Conservation (phyloP, 2,329 filamentous ascomycete genomes). For the Monilinia vaccinii-corymbosi region DNA sequence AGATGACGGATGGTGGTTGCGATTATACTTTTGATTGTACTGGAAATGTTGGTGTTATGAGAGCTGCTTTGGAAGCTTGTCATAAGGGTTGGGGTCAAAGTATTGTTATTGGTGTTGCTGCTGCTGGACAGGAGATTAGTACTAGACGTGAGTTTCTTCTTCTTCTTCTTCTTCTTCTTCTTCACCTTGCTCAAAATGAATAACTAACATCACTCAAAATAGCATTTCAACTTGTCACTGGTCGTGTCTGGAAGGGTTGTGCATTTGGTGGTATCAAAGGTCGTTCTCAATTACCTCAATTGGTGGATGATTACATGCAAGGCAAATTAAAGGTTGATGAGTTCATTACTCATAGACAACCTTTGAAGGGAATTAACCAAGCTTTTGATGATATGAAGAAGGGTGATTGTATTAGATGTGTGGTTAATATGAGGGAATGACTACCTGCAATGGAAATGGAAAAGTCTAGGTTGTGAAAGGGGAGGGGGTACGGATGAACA, state of each 20-base stretch:
- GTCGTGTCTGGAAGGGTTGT: slow-evolving; percentile 95
- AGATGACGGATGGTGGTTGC: slow-evolving; percentile 96
- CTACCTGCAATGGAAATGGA: background rate
- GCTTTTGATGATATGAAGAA: slow-evolving; percentile 93
- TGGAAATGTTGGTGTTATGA: slow-evolving; percentile 92
- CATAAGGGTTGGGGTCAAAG: slow-evolving; percentile 99
- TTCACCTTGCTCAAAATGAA: background rate
- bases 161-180: background rate
- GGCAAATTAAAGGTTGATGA: slow-evolving; percentile 96
- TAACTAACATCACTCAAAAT: background rate
- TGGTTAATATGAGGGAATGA: slow-evolving; percentile 54
- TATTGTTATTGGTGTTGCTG: slow-evolving; percentile 95
- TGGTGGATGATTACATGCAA: slow-evolving; percentile 82
- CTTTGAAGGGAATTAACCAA: slow-evolving; percentile 72
- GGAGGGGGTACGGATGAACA: background rate
- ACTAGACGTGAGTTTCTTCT: slow-evolving; percentile 68
- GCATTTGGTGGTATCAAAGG: slow-evolving; percentile 98
- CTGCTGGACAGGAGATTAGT: slow-evolving; percentile 89
- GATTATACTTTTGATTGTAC: slow-evolving; percentile 99
- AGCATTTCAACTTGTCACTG: slow-evolving; percentile 98
- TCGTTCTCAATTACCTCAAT: slow-evolving; percentile 76
- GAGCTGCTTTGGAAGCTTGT: slow-evolving; percentile 89
- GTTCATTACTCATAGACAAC: slow-evolving; percentile 95
- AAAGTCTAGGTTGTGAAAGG: background rate
- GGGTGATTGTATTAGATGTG: slow-evolving; percentile 93